Base-by-base conservation (phyloP, 2,329 filamentous ascomycete genomes). In the Aspergillus vadensis region DNA sequence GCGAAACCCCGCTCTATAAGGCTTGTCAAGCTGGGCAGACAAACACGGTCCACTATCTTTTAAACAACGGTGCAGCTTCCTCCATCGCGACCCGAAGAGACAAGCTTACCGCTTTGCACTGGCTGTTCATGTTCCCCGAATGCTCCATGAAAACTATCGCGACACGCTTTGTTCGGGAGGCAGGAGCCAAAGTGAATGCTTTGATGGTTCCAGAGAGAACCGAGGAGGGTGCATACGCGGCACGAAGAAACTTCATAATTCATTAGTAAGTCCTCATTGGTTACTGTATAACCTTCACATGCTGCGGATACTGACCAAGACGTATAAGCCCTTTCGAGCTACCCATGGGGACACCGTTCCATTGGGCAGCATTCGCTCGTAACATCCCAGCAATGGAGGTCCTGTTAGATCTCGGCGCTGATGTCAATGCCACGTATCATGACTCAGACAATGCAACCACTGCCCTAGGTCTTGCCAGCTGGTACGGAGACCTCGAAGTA, bases 1-100 rank as follows among this genome's bases (percentile, higher is more conserved):
- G 48, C 4, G 69, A 72, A 38, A 71, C 70, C 7, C 65, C 69
- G 14, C 56, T 72, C 7, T 71, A 71, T 53, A 71, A 69, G 36
- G 70, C 70, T 8, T 71, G 64, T 27, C 69, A 72, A 50, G 70
- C 69, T 5, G 70, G 69, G 8, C 70, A 71, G 53, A 54, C 61
- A 6, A 38, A 65, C 2, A 61, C 69, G n/a, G 64, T 72, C 39
- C 47, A 69, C 15, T 59, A 64, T 27, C 62, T 72, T 47, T 65
- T 72, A 38, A 62, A 69, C 15, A 60, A 61, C 14, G 65, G 67
- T 5, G 70, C 70, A 25, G 63, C 56, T 43, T 61, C 65, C 57
- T 63, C 58, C 2, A 58, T 57, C n/a, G 32, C 51, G 25, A 71
- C 67, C 8, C 65, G 50, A 23, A 44, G 64, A 12, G 65, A 67